Conservation (phyloP, 2,329 filamentous ascomycete genomes). For the Colletotrichum karsti region DNA sequence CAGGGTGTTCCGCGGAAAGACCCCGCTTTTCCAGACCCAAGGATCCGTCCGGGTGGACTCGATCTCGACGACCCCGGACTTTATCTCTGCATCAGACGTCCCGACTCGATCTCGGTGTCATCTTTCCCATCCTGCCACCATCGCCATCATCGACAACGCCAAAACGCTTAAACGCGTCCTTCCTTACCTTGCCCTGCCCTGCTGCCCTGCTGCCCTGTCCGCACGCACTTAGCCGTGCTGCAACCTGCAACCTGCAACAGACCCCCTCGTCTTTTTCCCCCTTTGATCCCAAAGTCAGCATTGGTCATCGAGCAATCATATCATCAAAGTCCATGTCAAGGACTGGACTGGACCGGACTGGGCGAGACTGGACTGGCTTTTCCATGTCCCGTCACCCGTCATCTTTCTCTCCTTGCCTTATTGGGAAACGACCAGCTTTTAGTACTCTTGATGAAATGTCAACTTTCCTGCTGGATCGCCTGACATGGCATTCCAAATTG, state of each 20-base stretch:
- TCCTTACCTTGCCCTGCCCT: too few species aligned
- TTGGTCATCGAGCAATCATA: slow-evolving; percentile 1
- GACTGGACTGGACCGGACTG: too few species aligned
- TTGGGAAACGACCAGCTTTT: not conserved
- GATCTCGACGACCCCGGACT: slow-evolving; percentile 24
- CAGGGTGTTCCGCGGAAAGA: not conserved
- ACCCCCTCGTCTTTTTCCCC: not conserved
- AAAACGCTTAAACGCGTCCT: too few species aligned
- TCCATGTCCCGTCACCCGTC: not conserved
- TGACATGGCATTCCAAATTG: slow-evolving; percentile 11
- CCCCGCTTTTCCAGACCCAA: slow-evolving; percentile 5
- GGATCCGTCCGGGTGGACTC: slow-evolving; percentile 19
- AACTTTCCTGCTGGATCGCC: not conserved
- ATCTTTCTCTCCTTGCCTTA: not conserved
- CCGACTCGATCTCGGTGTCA: slow-evolving; percentile 17
- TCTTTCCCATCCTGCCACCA: slow-evolving; percentile 19
- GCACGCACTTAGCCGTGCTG: not conserved
- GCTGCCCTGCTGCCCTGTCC: too few species aligned
- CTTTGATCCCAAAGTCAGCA: not conserved
- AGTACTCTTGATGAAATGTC: not conserved
- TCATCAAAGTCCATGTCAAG: too few species aligned
- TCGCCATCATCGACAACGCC: slow-evolving; percentile 22
- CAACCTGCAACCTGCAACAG: not conserved
- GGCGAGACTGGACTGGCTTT: not conserved
- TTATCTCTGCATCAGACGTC: slow-evolving; percentile 19